Evolutionary conservation across 2,329 filamentous ascomycete species (phyloP), one percentile per base, ranked within the genome.

Genomic region (Arachnomyces sp.): DNA sequence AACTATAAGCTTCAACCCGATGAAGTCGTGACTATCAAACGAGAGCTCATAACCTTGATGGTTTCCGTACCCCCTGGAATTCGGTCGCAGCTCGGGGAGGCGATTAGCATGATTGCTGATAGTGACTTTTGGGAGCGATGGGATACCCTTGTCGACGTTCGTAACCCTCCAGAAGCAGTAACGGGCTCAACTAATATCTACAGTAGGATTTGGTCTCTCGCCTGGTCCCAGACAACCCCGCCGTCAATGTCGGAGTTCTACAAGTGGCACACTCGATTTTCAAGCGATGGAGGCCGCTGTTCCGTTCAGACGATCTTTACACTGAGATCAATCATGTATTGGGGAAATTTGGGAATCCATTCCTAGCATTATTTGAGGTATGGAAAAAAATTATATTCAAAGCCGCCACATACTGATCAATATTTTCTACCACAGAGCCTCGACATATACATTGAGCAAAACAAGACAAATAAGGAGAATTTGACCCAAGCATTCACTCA

Each of bases 191-290:
- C 42, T 48, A 29, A 51, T 34, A 25, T 41, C 40, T 21, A 36
- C 39, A 31, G 16, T 46, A 85, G 76, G 89, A 98, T 63, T 80
- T 98, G 44, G 88, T 95, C 51, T 86, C 83, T 36, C 82, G 89
- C 35, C 77, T 98, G 47, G 90, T 87, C 3, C 74, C 82, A 9
- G 80, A 84, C 52, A 85, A 96, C 60, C 79, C 83, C 44, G 81
- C 82, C 50, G 75, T 88, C 61, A 98, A 96, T 65, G 86, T 89
- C 54, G 93, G 92, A 50, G 92, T 98, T 13, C 73, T 98, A 45
- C 88, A 95, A 66, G 92, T 98, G 33, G 93, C 93, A 52, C 92
- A 98, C 67, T 96, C 92, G 36, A 96, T 98, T 54, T 98, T 96
- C 68, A 86, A 84, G 61, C 76, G 92, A 62, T 98, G 92, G 92